Evolutionary conservation across 331 rosid species (phyloP).

Genomic region (Phaseolus coccineus): DNA sequence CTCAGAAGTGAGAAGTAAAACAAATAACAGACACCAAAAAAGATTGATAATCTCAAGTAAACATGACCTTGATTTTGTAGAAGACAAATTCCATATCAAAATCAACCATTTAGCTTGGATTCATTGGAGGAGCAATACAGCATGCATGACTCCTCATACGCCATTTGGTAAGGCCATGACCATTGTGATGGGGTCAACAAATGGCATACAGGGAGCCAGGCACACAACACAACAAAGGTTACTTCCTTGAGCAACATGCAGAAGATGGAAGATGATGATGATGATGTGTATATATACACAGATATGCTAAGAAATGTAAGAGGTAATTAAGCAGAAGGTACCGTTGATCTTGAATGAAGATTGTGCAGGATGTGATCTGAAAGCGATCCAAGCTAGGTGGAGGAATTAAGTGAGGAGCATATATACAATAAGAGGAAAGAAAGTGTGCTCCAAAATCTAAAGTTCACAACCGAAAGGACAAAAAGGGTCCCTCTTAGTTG

Average conservation of each 20-base stretch:
- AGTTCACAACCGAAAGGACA: slow-evolving; percentile 39
- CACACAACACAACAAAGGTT: slow-evolving; percentile 40
- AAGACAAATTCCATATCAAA: neutral
- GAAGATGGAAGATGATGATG: slow-evolving; percentile 28
- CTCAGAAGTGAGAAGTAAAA: neutral
- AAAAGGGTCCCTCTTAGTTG: slow-evolving; percentile 41
- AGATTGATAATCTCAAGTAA: neutral
- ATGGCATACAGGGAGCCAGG: slow-evolving; percentile 94
- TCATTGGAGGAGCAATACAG: neutral
- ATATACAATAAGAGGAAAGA: slow-evolving; percentile 21
- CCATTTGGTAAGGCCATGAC: slow-evolving; percentile 62
- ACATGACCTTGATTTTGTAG: neutral
- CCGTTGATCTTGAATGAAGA: neutral
- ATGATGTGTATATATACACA: neutral
- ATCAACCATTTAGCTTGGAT: neutral
- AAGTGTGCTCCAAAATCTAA: neutral
- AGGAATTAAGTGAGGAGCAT: slow-evolving; percentile 32
- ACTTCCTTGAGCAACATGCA: slow-evolving; percentile 18
- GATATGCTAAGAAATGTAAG: neutral
- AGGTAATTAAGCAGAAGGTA: neutral
- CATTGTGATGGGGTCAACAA: slow-evolving; percentile 51
- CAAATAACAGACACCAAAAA: neutral
- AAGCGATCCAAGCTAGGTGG: slow-evolving; percentile 5
- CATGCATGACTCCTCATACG: slow-evolving; percentile 81
- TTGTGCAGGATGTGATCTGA: slow-evolving; percentile 13